phyloP scores from a whole-genome alignment of 139 green algal species.

The Chlorella sp. region DNA sequence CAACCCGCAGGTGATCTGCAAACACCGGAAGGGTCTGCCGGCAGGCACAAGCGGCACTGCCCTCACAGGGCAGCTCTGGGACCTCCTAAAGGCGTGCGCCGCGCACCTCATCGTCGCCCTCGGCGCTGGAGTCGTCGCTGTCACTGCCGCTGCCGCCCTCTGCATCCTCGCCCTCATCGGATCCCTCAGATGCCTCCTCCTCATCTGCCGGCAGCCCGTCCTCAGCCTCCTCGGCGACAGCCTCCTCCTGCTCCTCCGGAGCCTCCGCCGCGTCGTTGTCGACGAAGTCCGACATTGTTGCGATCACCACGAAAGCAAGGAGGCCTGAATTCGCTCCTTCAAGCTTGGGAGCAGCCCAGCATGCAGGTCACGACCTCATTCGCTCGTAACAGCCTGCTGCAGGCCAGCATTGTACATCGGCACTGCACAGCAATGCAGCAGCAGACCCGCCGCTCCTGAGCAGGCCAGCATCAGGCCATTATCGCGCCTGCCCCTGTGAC shows the following conservation, averaged over 20 bases:
- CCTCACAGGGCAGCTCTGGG: too few species aligned
- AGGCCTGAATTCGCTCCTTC: too few species aligned
- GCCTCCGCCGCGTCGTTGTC: constrained; percentile 19
- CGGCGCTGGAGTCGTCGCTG: neutral
- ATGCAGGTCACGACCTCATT: too few species aligned
- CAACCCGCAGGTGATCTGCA: neutral
- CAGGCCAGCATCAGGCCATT: too few species aligned
- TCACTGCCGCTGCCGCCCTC: constrained; percentile 5
- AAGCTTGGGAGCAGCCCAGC: too few species aligned
- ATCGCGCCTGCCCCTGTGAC: neutral
- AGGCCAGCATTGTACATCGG: too few species aligned
- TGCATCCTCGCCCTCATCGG: constrained; percentile 6
- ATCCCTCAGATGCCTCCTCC: constrained; percentile 24
- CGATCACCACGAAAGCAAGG: too few species aligned
- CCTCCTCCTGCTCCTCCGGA: constrained; percentile 10
- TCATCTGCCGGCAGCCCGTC: constrained; percentile 3
- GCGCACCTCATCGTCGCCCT: constrained; percentile 16
- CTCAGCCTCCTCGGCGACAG: neutral
- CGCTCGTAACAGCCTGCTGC: too few species aligned
- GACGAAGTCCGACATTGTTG: constrained; percentile 21
- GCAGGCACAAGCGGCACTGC: too few species aligned
- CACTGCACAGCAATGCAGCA: too few species aligned
- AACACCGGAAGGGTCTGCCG: neutral
- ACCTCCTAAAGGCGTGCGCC: neutral
- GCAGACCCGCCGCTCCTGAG: too few species aligned